Base-by-base conservation (phyloP, 371 early-diverging fungal species). In the Actinomucor elegans region DNA sequence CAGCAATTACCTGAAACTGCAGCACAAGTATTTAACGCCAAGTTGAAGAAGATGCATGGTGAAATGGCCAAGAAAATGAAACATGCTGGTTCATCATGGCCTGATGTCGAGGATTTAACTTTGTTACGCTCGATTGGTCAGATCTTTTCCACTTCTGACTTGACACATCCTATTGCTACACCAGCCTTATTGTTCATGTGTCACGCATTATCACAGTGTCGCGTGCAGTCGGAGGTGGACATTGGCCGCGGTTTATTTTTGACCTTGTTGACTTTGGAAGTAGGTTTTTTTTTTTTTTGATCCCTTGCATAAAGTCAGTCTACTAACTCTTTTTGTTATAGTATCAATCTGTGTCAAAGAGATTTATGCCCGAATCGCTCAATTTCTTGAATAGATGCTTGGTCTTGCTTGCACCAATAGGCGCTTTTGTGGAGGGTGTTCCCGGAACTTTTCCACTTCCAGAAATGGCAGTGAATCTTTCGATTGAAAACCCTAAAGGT, bases 101-200 rank as follows among this genome's bases (percentile, higher is more conserved):
- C 75, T 35, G 69, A 73, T 35, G 67, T 74, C 20, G 81, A 79
- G 35, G 86, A 89, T 46, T 48, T 90, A 40, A 69, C 82, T 20
- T 52, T 80, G 20, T 64, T 94, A 33, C 79, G 84, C 17, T 49
- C 84, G 12, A 72, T 92, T 34, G 84, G 84, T 3, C 80, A 85
- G 35, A 72, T 89, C 8, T 95, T 92, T 64, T 90, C 94, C 4
- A 84, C 93, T 8, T 94, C 96, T 4, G 98, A 97, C 82, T 81
- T 86, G 47, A 79, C 77, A 43, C 95, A 97, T 68, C 78, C 89
- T 4, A 85, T 96, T 14, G 79, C 88, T n/a, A 94, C 95, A 2
- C 97, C 96, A 8, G 81, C 89, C 15, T 72, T 81, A 53, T 52
- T 93, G 9, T 69, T 91, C 21, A 84, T 95, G 70, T 72, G 80